Base-by-base conservation (phyloP, 2,329 filamentous ascomycete genomes). In the Fusarium burgessii region DNA sequence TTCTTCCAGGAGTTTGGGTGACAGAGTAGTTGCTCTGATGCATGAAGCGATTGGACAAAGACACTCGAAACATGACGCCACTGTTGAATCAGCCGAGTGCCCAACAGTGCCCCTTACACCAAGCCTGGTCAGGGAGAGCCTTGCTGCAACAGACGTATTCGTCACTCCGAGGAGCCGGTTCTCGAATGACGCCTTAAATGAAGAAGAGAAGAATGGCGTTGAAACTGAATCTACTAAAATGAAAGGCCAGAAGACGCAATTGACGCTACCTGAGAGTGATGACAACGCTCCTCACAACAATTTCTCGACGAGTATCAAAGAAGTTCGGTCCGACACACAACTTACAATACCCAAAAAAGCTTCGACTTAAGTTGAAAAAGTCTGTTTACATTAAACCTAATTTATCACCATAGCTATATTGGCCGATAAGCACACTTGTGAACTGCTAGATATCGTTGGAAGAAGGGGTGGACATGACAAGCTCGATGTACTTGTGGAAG, bases 101-200 rank as follows among this genome's bases (percentile, higher is more conserved):
- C 41, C 46, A 10, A 40, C 38, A 55, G 18, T 58, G 6, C 69
- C 73, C 32, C 49, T 47, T 20, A 74, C 68, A 7, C 73, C 72
- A 11, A 74, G 62, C 20, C 17, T 63, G 14, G 15, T 38, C 11
- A 49, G 57, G 43, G 70, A 67, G 25, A 76, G 76, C 17, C 50
- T 61, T n/a, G 45, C 54, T 8, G 54, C 69, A 27, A 70, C 68
- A 17, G 74, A 76, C 13, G 36, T 66, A 12, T 76, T 76, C 40
- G 55, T 71, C 23, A 76, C 72, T 4, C 72, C 77, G 5, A 50
- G 70, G 32, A 76, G 72, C 41, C 70, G 58, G 17, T 43, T 78
- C 12, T 66, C 70, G 8, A 45, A 54, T 17, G 47, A 57, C 27
- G 32, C 23, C 17, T 36, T 32, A 14, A 32, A 52, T 6, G 27